Base-by-base conservation (phyloP, 1,139 yeast species). In the Lodderomyces oxycetoniae region DNA sequence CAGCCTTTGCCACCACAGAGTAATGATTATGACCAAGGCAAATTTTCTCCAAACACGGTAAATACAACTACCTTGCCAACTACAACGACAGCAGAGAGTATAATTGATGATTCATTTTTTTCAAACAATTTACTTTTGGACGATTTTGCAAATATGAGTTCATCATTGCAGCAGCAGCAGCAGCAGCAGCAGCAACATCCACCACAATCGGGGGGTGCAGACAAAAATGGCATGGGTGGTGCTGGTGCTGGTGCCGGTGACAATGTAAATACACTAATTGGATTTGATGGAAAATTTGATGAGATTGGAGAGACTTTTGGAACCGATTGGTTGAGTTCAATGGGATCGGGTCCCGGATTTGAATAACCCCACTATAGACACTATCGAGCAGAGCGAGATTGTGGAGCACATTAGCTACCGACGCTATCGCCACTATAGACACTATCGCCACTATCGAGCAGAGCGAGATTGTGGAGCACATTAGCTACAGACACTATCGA, bases 261-360 rank as follows among this genome's bases (percentile, higher is more conserved):
- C 10, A 17, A 19, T 2, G 17, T 30, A n/a, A 12, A 12, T n/a
- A n/a, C n/a, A n/a, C n/a, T n/a, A n/a, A 25, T 14, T 21, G 34
- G 26, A 6, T 23, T 17, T 27, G 29, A 23, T 17, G 33, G 19
- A 2, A 32, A 41, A 15, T 41, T 38, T 31, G 40, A 36, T 26
- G 38, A 32, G 28, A 31, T 27, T 8, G 41, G 35, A 3, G 39
- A 32, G 5, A 28, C 37, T 8, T 37, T 48, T 17, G 51, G 47
- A 17, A 43, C 50, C 13, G 67, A 61, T 41, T 62, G 68, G 68
- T 51, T 62, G 34, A 56, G 59, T 34, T 55, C 56, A 43, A 56
- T 62, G 57, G 68, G 66, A 1, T 50, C 63, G 2, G 67, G 66
- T 0, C 65, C 66, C 0, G 64, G 65, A 12, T 61, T 59, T 40